A percentile compares a stretch with the other conserved stretches of the same genome.
phyloP scores from a whole-genome alignment of 2,329 filamentous ascomycete species.

The Ophiocordyceps camponoti-rufipedis region DNA sequence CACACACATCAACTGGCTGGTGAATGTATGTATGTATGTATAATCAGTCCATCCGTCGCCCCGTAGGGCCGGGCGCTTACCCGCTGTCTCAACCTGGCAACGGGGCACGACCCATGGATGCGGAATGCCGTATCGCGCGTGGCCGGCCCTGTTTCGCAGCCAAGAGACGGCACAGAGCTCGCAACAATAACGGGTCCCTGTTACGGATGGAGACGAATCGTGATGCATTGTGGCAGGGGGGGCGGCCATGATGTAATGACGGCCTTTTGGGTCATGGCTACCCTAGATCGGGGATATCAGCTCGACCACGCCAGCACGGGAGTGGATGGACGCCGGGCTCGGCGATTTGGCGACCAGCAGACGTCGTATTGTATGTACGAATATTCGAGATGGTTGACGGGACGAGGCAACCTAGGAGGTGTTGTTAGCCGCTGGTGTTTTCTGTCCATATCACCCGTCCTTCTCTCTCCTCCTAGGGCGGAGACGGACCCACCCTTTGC shows the following conservation, averaged over 20 bases:
- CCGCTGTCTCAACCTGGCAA: neutral
- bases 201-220: neutral
- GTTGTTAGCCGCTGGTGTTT: too few relatives aligned
- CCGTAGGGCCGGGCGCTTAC: too few relatives aligned
- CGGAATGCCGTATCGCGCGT: neutral
- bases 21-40: too few relatives aligned
- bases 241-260: neutral
- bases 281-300: neutral
- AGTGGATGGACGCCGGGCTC: neutral
- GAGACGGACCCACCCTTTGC: slow-evolving; percentile 2
- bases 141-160: neutral
- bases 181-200: neutral
- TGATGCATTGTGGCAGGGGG: neutral
- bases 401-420: too few relatives aligned
- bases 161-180: neutral
- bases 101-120: neutral
- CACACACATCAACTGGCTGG: too few relatives aligned
- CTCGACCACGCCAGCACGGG: too few relatives aligned
- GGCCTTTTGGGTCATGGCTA: neutral
- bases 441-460: too few relatives aligned
- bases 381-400: neutral
- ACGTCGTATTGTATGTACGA: neutral
- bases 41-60: too few relatives aligned
- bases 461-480: too few relatives aligned
- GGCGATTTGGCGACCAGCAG: neutral